A percentile compares a stretch with the other conserved stretches of the same genome.
Conservation (phyloP, 2,329 filamentous ascomycete genomes). For the Aspergillus spinulosporus region DNA sequence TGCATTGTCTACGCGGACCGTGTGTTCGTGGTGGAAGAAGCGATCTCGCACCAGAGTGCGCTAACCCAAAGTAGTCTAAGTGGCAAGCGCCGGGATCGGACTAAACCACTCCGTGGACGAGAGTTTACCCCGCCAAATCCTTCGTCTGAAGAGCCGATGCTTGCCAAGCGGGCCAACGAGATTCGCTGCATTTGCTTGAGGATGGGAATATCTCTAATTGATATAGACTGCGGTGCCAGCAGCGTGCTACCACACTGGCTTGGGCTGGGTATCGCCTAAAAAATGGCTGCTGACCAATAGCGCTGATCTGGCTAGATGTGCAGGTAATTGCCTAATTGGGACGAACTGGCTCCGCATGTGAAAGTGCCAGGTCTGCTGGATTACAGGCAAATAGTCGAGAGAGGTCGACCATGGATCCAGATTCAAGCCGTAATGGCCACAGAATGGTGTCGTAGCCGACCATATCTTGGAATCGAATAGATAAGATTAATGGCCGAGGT, state of each 20-base stretch:
- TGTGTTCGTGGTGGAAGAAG: neutral
- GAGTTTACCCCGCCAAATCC: slow-evolving; percentile 18
- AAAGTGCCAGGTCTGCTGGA: neutral
- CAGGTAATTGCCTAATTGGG: slow-evolving; percentile 6
- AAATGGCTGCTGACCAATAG: neutral
- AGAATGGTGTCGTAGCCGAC: slow-evolving; percentile 5
- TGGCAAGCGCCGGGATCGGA: slow-evolving; percentile 18
- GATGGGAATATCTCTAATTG: neutral
- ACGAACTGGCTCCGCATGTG: neutral
- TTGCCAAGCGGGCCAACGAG: neutral
- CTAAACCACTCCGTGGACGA: slow-evolving; percentile 21
- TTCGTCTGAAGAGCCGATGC: neutral
- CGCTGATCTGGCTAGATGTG: neutral
- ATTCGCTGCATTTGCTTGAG: neutral
- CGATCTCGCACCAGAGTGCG: neutral
- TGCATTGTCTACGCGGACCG: neutral
- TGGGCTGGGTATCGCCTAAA: neutral
- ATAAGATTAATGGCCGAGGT: neutral
- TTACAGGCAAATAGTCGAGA: neutral
- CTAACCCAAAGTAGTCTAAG: slow-evolving; percentile 9
- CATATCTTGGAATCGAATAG: neutral
- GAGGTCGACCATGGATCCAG: neutral
- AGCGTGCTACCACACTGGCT: neutral
- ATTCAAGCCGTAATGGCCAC: neutral
- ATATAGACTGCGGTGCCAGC: neutral